A percentile compares a stretch with the other conserved stretches of the same genome.
Evolutionary conservation across 1,284 basidiomycete species (phyloP).

Genomic region (Puccinia horiana): DNA sequence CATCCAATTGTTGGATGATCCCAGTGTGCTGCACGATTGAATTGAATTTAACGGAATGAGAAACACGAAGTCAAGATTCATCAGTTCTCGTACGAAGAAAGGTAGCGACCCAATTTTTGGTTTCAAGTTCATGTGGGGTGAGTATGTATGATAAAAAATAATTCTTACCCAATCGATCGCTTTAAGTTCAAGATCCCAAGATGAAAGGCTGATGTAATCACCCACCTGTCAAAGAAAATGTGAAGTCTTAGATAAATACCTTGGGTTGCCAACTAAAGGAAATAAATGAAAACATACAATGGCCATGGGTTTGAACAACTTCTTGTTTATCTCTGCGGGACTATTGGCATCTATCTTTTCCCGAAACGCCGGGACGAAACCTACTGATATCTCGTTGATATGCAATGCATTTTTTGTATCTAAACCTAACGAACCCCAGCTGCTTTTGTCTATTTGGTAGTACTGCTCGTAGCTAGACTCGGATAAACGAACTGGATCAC

Average conservation of each 20-base stretch:
- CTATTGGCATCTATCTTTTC: slow-evolving; percentile 18
- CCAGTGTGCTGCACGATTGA: slow-evolving; percentile 9
- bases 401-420: slow-evolving; percentile 10
- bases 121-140: no score
- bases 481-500: background rate
- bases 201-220: slow-evolving; percentile 38
- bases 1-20: background rate
- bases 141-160: background rate
- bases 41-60: background rate
- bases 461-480: background rate
- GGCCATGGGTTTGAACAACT: slow-evolving; percentile 34
- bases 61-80: background rate
- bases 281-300: slow-evolving; percentile 12
- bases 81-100: background rate
- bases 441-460: slow-evolving; percentile 8
- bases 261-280: background rate
- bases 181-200: background rate
- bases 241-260: background rate
- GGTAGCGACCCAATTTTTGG: no score
- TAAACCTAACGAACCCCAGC: slow-evolving; percentile 4
- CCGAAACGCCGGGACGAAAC: slow-evolving; percentile 28
- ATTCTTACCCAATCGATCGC: slow-evolving; percentile 27
- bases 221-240: slow-evolving; percentile 21
- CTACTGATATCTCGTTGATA: slow-evolving; percentile 34
- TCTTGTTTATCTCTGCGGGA: slow-evolving; percentile 16